A percentile compares a stretch with the other conserved stretches of the same genome.
Evolutionary conservation across 2,329 filamentous ascomycete genomes (phyloP).

Genomic region (Elsinoe necatrix): DNA sequence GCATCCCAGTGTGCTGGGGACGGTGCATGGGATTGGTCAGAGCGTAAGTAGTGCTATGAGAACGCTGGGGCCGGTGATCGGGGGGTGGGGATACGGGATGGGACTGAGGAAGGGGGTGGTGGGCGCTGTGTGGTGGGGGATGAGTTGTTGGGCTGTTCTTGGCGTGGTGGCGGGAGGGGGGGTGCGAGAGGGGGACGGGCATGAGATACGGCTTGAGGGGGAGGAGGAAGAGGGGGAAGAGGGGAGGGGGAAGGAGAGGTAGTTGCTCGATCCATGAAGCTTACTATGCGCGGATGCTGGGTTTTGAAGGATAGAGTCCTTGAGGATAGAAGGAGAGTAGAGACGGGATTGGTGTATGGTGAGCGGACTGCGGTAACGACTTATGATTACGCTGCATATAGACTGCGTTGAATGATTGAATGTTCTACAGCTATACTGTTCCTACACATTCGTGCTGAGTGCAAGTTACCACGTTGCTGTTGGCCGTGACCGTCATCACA

Average conservation of each 20-base stretch:
- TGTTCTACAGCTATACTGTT: neutral
- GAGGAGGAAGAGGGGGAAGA: constrained; percentile 29
- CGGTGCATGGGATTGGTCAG: constrained; percentile 51
- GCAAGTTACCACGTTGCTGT: neutral
- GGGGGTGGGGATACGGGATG: constrained; percentile 45
- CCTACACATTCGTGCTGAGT: neutral
- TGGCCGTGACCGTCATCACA: no score
- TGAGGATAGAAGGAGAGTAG: no score
- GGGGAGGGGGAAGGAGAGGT: neutral
- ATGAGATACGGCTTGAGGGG: constrained; percentile 48
- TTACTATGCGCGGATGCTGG: no score
- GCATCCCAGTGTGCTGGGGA: constrained; percentile 48
- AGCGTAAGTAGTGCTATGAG: constrained; percentile 46
- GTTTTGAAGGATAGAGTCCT: no score
- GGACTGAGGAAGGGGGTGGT: constrained; percentile 47
- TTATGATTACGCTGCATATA: neutral
- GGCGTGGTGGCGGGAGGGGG: constrained; percentile 51
- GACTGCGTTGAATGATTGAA: neutral
- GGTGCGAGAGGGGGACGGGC: constrained; percentile 56
- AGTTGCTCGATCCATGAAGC: neutral
- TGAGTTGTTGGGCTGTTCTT: constrained; percentile 45
- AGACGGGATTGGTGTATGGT: neutral
- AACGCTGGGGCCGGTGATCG: constrained; percentile 48
- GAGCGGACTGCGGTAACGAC: neutral
- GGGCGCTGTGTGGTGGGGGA: constrained; percentile 50